Percentiles rank a stretch among this genome's conserved stretches.
Conservation (phyloP, 116 monocot species). For the Iris pallida region DNA sequence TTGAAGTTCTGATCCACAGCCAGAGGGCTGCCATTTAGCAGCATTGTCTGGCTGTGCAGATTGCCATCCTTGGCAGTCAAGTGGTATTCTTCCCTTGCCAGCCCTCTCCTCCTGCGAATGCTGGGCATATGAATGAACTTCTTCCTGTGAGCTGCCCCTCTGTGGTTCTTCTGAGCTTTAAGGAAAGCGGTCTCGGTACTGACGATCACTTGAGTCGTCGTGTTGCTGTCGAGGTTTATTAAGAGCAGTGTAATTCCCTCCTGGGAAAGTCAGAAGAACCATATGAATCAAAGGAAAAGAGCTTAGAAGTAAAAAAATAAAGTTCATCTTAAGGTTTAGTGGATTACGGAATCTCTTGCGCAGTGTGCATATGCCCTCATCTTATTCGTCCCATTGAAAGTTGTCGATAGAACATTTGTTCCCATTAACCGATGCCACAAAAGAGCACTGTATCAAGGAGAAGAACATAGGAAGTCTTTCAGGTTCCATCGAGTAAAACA, state of each 20-base stretch:
- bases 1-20: not conserved
- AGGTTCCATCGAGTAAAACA: not conserved
- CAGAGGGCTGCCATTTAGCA: constrained; percentile 13
- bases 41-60: constrained; percentile 20
- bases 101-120: not conserved
- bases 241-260: constrained; percentile 11
- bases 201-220: constrained; percentile 11
- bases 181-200: not conserved
- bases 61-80: constrained; percentile 5
- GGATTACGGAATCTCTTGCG: constrained; percentile 37
- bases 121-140: not conserved
- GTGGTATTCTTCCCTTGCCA: constrained; percentile 19
- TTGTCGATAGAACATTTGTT: constrained; percentile 25
- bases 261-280: not conserved
- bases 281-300: not conserved
- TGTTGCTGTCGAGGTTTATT: constrained; percentile 18
- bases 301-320: not conserved
- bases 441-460: constrained; percentile 33
- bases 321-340: not conserved
- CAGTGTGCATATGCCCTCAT: constrained; percentile 45
- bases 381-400: constrained; percentile 36
- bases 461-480: not conserved
- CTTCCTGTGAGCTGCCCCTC: not conserved
- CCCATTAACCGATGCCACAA: constrained; percentile 56
- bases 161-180: not conserved